Evolutionary conservation across 192 early-diverging fungal genomes (phyloP).

Genomic region (Mortierella alpina): DNA sequence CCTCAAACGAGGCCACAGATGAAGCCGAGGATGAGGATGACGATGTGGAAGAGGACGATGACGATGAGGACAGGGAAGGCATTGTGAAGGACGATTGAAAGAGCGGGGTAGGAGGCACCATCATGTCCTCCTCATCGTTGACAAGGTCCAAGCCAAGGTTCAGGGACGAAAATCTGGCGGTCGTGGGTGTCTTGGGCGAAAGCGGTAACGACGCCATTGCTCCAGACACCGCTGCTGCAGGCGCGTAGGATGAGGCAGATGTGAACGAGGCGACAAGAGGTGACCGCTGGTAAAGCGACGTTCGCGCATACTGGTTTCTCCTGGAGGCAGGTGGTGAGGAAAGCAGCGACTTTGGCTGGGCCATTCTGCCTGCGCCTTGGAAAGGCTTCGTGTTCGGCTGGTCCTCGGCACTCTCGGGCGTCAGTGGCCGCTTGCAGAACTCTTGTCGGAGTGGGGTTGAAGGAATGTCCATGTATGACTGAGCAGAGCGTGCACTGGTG

Average conservation of each 20-base stretch:
- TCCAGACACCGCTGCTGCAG: neutral
- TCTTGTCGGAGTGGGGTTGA: constrained; percentile 21
- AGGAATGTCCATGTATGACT: neutral
- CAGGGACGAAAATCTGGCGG: constrained; percentile 12
- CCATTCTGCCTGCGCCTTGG: constrained; percentile 16
- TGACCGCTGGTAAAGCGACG: neutral
- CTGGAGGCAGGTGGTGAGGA: neutral
- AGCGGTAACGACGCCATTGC: neutral
- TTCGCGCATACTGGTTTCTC: neutral
- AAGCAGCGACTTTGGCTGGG: constrained; percentile 13
- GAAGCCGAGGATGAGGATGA: constrained; percentile 32
- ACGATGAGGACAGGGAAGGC: constrained; percentile 28
- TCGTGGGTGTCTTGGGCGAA: constrained; percentile 36
- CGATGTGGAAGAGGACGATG: constrained; percentile 1
- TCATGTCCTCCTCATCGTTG: constrained; percentile 15
- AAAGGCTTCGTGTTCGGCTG: constrained; percentile 41
- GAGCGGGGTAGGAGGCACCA: constrained; percentile 24
- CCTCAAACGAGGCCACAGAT: constrained; percentile 34
- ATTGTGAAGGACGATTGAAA: constrained; percentile 30
- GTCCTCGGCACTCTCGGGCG: constrained; percentile 22
- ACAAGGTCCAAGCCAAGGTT: constrained; percentile 1
- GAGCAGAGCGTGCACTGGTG: neutral
- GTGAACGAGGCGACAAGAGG: neutral
- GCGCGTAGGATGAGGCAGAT: neutral
- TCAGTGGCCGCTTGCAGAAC: constrained; percentile 33